phyloP scores from a whole-genome alignment of 805 yeast species.

The Saccharomyces jurei region DNA sequence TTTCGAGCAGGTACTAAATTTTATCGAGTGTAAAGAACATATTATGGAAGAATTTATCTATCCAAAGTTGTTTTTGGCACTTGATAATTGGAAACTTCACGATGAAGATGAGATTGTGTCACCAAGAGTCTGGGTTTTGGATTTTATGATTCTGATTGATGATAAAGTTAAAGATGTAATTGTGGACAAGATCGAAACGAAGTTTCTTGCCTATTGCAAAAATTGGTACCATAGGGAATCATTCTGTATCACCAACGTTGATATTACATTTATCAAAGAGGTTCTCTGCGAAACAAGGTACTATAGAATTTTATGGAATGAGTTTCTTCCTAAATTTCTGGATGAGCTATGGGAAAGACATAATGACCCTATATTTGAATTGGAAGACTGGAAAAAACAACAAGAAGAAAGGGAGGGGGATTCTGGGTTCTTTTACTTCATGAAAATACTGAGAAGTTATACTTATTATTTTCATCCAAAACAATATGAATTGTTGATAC shows the following conservation, averaged over 20 bases:
- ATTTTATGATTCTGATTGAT: constrained; percentile 9
- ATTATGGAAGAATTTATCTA: constrained; percentile 29
- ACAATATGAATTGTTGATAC: constrained; percentile 6
- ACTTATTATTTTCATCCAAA: constrained; percentile 6
- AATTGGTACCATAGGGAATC: constrained; percentile 17
- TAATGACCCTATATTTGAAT: constrained; percentile 18
- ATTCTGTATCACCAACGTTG: constrained; percentile 2
- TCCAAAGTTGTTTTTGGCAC: constrained; percentile 32
- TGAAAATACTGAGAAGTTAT: constrained; percentile 9
- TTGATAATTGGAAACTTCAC: constrained; percentile 32
- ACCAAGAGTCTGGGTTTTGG: constrained; percentile 16
- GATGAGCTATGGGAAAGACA: constrained; percentile 20
- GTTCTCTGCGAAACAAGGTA: constrained; percentile 8
- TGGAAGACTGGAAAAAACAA: constrained; percentile 10
- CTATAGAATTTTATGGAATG: constrained; percentile 4
- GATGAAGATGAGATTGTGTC: not conserved
- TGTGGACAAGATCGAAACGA: constrained; percentile 5
- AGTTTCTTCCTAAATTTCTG: constrained; percentile 12
- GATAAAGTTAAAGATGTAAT: constrained; percentile 2
- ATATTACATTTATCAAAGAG: constrained; percentile 10
- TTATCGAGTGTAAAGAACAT: constrained; percentile 15
- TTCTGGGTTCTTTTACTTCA: constrained; percentile 11
- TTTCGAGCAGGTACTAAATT: constrained; percentile 16
- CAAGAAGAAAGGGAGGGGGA: not conserved
- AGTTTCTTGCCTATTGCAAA: constrained; percentile 10